Conservation (phyloP, 169 alveolate species). For the Plasmodium adleri region DNA sequence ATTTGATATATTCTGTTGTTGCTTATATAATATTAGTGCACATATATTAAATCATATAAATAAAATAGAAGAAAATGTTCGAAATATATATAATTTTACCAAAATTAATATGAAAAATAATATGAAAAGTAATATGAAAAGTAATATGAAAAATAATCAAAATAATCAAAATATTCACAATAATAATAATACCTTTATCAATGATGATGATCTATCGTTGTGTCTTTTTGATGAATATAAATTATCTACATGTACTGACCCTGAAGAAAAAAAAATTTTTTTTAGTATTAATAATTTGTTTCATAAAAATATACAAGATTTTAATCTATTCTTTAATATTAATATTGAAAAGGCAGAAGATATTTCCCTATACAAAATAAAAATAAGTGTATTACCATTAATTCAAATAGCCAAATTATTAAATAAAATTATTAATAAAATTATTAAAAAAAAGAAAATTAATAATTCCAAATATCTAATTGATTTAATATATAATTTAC, state of each 20-base stretch:
- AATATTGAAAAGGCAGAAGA: constrained; percentile 70
- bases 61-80: constrained; percentile 54
- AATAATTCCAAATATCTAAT: constrained; percentile 57
- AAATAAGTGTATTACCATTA: constrained; percentile 46
- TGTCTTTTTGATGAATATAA: constrained; percentile 60
- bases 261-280: constrained; percentile 61
- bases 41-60: constrained; percentile 64
- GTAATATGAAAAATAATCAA: background rate
- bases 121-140: constrained; percentile 6
- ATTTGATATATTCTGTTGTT: constrained; percentile 68
- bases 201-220: constrained; percentile 13
- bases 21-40: constrained; percentile 43
- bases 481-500: constrained; percentile 58
- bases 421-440: constrained; percentile 66
- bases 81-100: constrained; percentile 69
- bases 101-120: constrained; percentile 45
- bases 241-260: constrained; percentile 51
- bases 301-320: constrained; percentile 59
- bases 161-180: constrained; percentile 25
- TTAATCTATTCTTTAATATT: constrained; percentile 63
- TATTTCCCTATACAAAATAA: constrained; percentile 62
- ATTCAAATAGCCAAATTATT: constrained; percentile 58
- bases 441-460: constrained; percentile 38
- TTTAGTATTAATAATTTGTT: constrained; percentile 71
- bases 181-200: constrained; percentile 29